phyloP scores from a whole-genome alignment of 768 basidiomycete genomes.

The Ramaria sp. region DNA sequence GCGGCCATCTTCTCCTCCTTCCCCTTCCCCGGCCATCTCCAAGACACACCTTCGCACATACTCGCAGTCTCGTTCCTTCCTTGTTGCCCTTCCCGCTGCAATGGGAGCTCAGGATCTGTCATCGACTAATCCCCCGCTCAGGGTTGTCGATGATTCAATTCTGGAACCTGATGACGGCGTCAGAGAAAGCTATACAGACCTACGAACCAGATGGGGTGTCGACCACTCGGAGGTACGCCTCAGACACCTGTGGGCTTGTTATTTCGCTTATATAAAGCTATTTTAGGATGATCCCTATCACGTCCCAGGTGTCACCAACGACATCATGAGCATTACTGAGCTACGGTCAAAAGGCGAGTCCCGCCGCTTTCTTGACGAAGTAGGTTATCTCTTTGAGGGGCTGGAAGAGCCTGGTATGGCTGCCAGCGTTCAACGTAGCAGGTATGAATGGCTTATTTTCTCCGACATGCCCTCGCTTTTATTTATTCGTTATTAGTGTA shows the following conservation, averaged over 20 bases:
- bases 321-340: constrained; percentile 44
- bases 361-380: constrained; percentile 70
- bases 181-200: constrained; percentile 65
- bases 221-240: constrained; percentile 55
- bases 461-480: background rate
- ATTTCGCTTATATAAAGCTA: background rate
- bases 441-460: constrained; percentile 32
- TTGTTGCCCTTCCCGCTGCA: constrained; percentile 44
- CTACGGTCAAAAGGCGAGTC: constrained; percentile 72
- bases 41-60: constrained; percentile 19
- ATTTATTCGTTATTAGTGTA: constrained; percentile 34
- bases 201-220: constrained; percentile 73
- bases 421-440: constrained; percentile 52
- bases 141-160: constrained; percentile 11
- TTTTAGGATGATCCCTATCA: constrained; percentile 9
- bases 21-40: constrained; percentile 17
- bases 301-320: constrained; percentile 10
- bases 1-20: constrained; percentile 6
- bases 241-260: constrained; percentile 10
- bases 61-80: constrained; percentile 66
- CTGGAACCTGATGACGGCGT: constrained; percentile 32
- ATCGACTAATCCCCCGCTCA: background rate
- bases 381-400: constrained; percentile 79
- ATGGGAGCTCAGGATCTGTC: constrained; percentile 5
- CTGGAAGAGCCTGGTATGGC: constrained; percentile 35